Percentiles rank a stretch among this genome's conserved stretches.
phyloP scores from a whole-genome alignment of 2,329 filamentous ascomycete species.

The Talaromyces sp. region DNA sequence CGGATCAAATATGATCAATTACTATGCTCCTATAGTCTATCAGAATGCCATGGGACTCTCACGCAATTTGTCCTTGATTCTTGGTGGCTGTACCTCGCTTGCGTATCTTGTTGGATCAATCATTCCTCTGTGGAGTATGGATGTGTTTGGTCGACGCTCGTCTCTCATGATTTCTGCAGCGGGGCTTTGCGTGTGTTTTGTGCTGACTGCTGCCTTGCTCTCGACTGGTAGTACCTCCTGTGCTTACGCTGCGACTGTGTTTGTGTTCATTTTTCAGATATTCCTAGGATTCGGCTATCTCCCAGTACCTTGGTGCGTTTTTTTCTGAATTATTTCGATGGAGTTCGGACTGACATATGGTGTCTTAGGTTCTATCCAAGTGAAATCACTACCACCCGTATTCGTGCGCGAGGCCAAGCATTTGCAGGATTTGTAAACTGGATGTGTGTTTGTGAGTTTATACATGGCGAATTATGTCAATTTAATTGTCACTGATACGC shows the following conservation, averaged over 20 bases:
- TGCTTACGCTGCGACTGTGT: constrained; percentile 38
- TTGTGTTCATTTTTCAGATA: constrained; percentile 43
- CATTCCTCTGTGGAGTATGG: constrained; percentile 31
- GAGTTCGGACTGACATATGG: background rate
- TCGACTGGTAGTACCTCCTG: constrained; percentile 23
- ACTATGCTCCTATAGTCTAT: constrained; percentile 37
- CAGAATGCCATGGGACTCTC: constrained; percentile 33
- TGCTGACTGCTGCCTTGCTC: constrained; percentile 34
- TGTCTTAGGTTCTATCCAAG: constrained; percentile 30
- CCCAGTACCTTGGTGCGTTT: constrained; percentile 33
- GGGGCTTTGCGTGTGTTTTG: constrained; percentile 40
- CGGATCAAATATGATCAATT: constrained; percentile 35
- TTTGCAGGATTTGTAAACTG: constrained; percentile 33
- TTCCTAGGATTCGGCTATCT: constrained; percentile 41
- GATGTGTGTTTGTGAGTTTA: constrained; percentile 30
- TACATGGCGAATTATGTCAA: background rate
- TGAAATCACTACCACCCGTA: constrained; percentile 37
- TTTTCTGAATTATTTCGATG: background rate
- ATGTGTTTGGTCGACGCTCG: constrained; percentile 36
- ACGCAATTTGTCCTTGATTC: constrained; percentile 47
- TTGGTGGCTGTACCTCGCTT: constrained; percentile 42
- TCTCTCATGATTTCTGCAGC: constrained; percentile 37
- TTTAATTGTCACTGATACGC: background rate
- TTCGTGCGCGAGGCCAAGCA: constrained; percentile 35
- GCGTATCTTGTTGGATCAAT: constrained; percentile 36